A percentile compares a stretch with the other conserved stretches of the same genome.
Conservation (phyloP, 306 rosid species). For the Lithocarpus polystachyus region DNA sequence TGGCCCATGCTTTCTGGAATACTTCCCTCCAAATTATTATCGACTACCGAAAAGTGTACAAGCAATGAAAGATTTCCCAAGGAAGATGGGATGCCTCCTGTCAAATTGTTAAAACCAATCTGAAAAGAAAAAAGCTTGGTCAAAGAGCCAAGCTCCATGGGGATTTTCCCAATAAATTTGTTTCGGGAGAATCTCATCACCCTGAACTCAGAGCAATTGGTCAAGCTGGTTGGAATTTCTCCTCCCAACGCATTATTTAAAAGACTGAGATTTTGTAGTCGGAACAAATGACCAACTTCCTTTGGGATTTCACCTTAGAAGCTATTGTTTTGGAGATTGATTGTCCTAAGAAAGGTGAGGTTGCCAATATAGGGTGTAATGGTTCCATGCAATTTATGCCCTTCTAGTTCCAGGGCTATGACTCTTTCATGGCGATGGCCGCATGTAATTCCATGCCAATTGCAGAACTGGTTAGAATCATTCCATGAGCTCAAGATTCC, state of each 20-base stretch:
- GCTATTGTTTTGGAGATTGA: too few relatives aligned
- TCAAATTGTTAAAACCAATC: background rate
- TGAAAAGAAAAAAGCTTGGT: rapidly evolving
- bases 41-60: rapidly evolving
- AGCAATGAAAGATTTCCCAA: slow-evolving; percentile 18
- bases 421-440: too few relatives aligned
- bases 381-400: too few relatives aligned
- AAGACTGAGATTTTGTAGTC: background rate
- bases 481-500: too few relatives aligned
- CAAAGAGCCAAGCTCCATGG: slow-evolving; percentile 2
- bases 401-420: too few relatives aligned
- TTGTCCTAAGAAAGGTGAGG: too few relatives aligned
- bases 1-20: slow-evolving; percentile 8
- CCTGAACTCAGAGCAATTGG: background rate
- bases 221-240: slow-evolving; percentile 2
- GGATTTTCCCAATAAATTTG: slow-evolving; percentile 10
- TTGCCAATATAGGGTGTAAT: too few relatives aligned
- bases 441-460: too few relatives aligned
- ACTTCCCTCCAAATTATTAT: slow-evolving; percentile 11
- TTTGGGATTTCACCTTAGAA: background rate
- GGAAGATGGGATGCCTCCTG: slow-evolving; percentile 9
- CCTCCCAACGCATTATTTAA: background rate
- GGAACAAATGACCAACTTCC: background rate
- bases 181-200: background rate
- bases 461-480: too few relatives aligned